phyloP scores from a whole-genome alignment of 176 grass and related monocot genomes.

The Zoysia japonica region DNA sequence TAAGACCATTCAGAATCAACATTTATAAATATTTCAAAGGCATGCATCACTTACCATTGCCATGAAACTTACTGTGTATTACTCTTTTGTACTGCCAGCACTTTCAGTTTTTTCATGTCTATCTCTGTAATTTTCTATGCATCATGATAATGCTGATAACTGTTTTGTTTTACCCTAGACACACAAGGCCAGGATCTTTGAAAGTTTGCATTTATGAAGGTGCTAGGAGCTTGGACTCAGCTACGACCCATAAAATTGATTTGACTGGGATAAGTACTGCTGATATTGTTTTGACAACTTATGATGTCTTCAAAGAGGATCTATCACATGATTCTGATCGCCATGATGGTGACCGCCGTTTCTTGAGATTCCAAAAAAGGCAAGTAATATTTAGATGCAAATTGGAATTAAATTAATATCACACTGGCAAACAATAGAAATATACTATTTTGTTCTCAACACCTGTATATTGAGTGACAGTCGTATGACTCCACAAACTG shows the following conservation, averaged over 20 bases:
- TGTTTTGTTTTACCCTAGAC: constrained; percentile 58
- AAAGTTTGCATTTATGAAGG: constrained; percentile 95
- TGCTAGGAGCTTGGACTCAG: constrained; percentile 65
- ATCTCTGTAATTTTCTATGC: constrained; percentile 15
- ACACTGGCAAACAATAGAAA: neutral
- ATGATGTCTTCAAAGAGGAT: constrained; percentile 98
- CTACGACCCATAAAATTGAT: constrained; percentile 49
- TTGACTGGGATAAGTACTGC: constrained; percentile 62
- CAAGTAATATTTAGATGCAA: constrained; percentile 54
- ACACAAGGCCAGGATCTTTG: constrained; percentile 82
- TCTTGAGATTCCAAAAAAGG: constrained; percentile 96
- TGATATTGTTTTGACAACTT: constrained; percentile 96
- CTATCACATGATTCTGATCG: constrained; percentile 94
- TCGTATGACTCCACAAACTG: neutral
- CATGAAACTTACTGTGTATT: neutral
- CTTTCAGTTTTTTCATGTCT: constrained; percentile 26
- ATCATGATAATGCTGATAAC: constrained; percentile 36
- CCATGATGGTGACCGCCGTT: constrained; percentile 77
- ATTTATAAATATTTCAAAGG: constrained; percentile 9
- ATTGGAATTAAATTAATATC: neutral
- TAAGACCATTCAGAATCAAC: neutral
- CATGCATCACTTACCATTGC: neutral
- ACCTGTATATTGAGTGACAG: neutral
- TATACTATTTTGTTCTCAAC: neutral
- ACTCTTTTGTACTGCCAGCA: constrained; percentile 15